Base-by-base conservation (phyloP, 2,329 filamentous ascomycete species). In the Ilyonectria sp. region DNA sequence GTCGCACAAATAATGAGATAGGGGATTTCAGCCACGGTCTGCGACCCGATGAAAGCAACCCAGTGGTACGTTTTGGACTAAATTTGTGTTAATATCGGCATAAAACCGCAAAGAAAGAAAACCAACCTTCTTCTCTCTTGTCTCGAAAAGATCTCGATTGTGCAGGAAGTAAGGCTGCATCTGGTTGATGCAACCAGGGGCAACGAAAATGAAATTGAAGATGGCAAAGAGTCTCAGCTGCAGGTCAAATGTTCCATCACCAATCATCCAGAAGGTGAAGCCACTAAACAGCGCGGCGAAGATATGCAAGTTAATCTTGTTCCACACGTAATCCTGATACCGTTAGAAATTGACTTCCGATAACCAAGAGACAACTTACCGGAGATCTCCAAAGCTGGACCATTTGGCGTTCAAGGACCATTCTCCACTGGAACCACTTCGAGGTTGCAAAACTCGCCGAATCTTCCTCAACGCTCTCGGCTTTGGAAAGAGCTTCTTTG, bases 121-220 rank as follows among this genome's bases (percentile, higher is more conserved):
- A 46, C 52, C 1, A 17, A 67, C 67, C 78, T 86, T 86, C 63
- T 85, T 86, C 75, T 86, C 85, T 11, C 84, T 76, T 0, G 81
- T 80, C 61, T 86, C 84, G 56, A 84, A 86, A 13, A 86, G 82
- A 60, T 86, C 83, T 0, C 85, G 78, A 19, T 82, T 81, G 10
- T 82, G 79, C 53, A 86, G 70, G 70, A 86, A 86, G 35, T 85
- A 81, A 0, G 85, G 85, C 71, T 86, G 84, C 67, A 86, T 68
- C 50, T 75, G 71, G 31, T 69, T 70, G 50, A 73, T 71, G 29
- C 65, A 68, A 1, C 84, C 84, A 0, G 84, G 84, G 0, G 85
- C 84, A 8, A 86, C 84, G 71, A 86, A 86, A 43, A 87, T 84
- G 69, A 87, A 87, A 63, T 86, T 86, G 78, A 87, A 87, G 35